These are phyloP conservation scores for Coleophoma crateriformis DNA, from an alignment of 2,329 filamentous ascomycete species.

Conservation along the genomic window DNA sequence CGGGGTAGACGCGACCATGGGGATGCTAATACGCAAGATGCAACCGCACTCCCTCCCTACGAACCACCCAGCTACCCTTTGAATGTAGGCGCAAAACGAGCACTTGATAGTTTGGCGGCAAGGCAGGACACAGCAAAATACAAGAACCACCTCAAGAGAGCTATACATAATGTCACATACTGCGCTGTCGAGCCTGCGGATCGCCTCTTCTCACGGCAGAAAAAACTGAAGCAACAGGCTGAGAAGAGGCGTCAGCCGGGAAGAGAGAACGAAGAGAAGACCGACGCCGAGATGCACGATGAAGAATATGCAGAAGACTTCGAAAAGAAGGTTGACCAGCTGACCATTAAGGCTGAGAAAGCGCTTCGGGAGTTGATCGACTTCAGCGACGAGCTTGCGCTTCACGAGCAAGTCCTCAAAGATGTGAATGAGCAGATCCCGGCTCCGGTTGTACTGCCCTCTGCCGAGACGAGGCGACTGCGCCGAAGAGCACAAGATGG, in stretches of 20 bases:
- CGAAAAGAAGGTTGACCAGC: slow-evolving; percentile 38
- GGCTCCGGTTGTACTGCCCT: slow-evolving; percentile 13
- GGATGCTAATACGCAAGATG: neutral
- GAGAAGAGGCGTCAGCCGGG: slow-evolving; percentile 25
- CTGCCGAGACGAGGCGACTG: slow-evolving; percentile 26
- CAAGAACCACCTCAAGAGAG: slow-evolving; percentile 40
- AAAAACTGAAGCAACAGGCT: slow-evolving; percentile 12
- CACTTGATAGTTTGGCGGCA: slow-evolving; percentile 37
- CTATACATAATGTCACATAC: slow-evolving; percentile 38
- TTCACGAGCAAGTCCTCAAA: slow-evolving; percentile 19
- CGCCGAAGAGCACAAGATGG: slow-evolving; percentile 15
- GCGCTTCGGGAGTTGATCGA: slow-evolving; percentile 54
- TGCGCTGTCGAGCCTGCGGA: slow-evolving; percentile 52
- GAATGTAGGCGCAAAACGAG: slow-evolving; percentile 36
- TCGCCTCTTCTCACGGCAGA: slow-evolving; percentile 29
- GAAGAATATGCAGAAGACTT: slow-evolving; percentile 33
- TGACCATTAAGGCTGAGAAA: slow-evolving; percentile 51
- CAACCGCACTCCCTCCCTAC: slow-evolving; percentile 39
- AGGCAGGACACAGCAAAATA: slow-evolving; percentile 36
- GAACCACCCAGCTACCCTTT: slow-evolving; percentile 46
- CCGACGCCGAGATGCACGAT: slow-evolving; percentile 26
- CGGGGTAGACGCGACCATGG: neutral
- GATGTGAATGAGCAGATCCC: slow-evolving; percentile 25
- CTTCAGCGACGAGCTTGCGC: slow-evolving; percentile 37
- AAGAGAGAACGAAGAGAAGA: slow-evolving; percentile 26